These are phyloP conservation scores for Haematococcus lacustris DNA, from an alignment of 139 green algal genomes.

Conservation along the genomic window DNA sequence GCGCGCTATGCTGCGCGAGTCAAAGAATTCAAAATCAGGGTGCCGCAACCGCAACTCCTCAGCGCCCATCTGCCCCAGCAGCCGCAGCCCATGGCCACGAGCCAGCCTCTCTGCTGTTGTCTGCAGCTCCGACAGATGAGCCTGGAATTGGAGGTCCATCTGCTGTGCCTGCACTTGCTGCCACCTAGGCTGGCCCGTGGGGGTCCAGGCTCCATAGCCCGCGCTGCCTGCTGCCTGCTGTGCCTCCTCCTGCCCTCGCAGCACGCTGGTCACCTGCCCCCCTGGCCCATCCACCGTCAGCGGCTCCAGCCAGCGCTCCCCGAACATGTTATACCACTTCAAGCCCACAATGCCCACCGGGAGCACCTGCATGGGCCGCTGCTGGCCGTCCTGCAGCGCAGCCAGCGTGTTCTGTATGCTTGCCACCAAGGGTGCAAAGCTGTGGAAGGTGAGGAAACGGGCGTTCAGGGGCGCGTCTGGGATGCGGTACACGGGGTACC, in stretches of 20 bases:
- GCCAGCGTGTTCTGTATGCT: constrained; percentile 23
- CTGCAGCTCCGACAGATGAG: constrained; percentile 34
- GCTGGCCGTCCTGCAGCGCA: not conserved
- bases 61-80: constrained; percentile 29
- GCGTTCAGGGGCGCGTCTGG: constrained; percentile 74
- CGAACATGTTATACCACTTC: constrained; percentile 61
- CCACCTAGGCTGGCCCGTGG: not conserved
- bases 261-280: not conserved
- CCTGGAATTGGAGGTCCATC: constrained; percentile 7
- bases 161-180: not conserved
- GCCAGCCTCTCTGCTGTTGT: constrained; percentile 31
- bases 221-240: not conserved
- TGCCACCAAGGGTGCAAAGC: constrained; percentile 36
- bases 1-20: constrained; percentile 23
- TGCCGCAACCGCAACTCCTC: constrained; percentile 34
- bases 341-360: constrained; percentile 47
- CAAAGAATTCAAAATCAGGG: constrained; percentile 57
- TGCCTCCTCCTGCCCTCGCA: not conserved
- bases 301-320: constrained; percentile 58
- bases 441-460: constrained; percentile 83
- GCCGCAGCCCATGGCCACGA: constrained; percentile 27
- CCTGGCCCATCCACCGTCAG: constrained; percentile 18
- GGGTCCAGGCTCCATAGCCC: not conserved
- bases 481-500: constrained; percentile 84
- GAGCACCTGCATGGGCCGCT: constrained; percentile 4